These are phyloP conservation scores for Colletotrichum orchidophilum DNA, from an alignment of 2,329 filamentous ascomycete species.

Conservation along the genomic window DNA sequence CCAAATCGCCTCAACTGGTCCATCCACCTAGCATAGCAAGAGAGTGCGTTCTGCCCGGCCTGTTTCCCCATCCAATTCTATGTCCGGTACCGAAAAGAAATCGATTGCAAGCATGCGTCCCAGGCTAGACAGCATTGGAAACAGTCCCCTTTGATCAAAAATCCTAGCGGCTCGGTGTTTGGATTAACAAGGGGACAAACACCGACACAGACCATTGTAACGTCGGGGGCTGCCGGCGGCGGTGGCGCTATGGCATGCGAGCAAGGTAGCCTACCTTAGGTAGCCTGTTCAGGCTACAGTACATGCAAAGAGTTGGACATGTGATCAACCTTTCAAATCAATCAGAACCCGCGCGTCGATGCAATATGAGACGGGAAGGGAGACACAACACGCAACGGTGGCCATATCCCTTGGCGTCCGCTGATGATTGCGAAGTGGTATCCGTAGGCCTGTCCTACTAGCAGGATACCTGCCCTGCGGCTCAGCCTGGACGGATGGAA, in stretches of 20 bases:
- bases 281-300: not conserved
- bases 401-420: not conserved
- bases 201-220: not conserved
- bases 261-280: not conserved
- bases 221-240: not conserved
- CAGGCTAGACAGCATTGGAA: not conserved
- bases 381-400: not conserved
- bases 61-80: not conserved
- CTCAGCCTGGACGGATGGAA: conserved; percentile 6
- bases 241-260: not conserved
- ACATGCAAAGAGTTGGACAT: not conserved
- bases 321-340: not conserved
- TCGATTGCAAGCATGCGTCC: not conserved
- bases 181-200: not conserved
- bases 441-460: not conserved
- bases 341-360: not conserved
- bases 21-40: not conserved
- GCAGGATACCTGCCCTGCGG: conserved; percentile 16
- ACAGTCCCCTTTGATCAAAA: not conserved
- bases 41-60: not conserved
- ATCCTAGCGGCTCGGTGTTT: not conserved
- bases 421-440: not conserved
- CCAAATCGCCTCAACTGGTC: too few species aligned
- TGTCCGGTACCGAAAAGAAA: not conserved
- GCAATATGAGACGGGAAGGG: not conserved